A percentile compares a stretch with the other conserved stretches of the same genome.
Conservation (phyloP, 495 filamentous ascomycete species). For the Hypoxylon subgilvum region DNA sequence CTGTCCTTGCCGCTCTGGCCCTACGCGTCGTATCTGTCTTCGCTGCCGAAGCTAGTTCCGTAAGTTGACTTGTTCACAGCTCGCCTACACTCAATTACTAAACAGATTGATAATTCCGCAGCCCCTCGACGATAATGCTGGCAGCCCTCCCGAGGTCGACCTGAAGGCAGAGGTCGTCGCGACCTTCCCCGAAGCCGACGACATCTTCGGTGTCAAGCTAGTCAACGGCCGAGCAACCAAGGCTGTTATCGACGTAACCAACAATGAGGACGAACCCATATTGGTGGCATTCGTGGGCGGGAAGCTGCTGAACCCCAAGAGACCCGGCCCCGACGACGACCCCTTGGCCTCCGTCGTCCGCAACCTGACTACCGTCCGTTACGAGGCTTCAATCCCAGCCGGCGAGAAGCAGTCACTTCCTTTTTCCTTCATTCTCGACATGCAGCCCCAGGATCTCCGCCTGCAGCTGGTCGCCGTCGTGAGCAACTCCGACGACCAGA, state of each 20-base stretch:
- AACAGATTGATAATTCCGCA: conserved; percentile 13
- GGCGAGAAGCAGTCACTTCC: conserved; percentile 76
- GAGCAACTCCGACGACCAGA: conserved; percentile 65
- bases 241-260: conserved; percentile 79
- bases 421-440: conserved; percentile 86
- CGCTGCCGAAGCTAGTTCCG: conserved; percentile 59
- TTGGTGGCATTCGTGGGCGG: conserved; percentile 80
- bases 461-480: conserved; percentile 77
- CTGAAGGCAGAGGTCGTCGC: conserved; percentile 77
- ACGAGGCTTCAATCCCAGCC: conserved; percentile 76
- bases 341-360: conserved; percentile 65
- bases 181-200: conserved; percentile 80
- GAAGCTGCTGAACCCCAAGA: conserved; percentile 65
- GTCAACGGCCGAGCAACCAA: conserved; percentile 90
- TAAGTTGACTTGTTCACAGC: conserved; percentile 49
- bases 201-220: conserved; percentile 90
- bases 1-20: conserved; percentile 72
- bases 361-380: conserved; percentile 80
- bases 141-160: conserved; percentile 57
- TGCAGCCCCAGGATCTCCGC: conserved; percentile 88
- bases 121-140: conserved; percentile 46
- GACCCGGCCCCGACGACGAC: conserved; percentile 56
- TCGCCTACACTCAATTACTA: conserved; percentile 24
- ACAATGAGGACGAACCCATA: conserved; percentile 80
- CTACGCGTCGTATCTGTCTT: conserved; percentile 70